Percentiles rank a stretch among this genome's conserved stretches.
phyloP scores from a whole-genome alignment of 495 filamentous ascomycete genomes.

The Viridothelium virens region DNA sequence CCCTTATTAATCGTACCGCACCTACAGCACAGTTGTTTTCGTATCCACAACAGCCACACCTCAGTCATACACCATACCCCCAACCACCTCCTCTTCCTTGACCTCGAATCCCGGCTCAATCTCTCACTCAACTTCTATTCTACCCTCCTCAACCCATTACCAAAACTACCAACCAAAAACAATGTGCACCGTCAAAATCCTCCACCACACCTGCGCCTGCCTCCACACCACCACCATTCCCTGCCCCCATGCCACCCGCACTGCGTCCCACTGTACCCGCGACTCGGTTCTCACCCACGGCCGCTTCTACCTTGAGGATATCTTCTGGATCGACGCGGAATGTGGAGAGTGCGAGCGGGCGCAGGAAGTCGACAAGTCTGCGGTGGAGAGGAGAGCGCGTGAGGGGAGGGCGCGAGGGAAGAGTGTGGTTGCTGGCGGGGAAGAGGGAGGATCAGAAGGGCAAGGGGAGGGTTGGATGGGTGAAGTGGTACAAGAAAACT shows the following conservation, averaged over 20 bases:
- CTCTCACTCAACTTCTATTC: no score
- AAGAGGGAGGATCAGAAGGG: not conserved
- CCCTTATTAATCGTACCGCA: no score
- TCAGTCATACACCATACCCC: no score
- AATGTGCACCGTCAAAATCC: not conserved
- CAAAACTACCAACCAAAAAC: not conserved
- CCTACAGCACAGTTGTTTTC: no score
- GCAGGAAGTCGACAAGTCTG: not conserved
- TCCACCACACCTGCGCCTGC: slow-evolving; percentile 1
- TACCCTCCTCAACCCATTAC: no score
- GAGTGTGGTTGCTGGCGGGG: not conserved
- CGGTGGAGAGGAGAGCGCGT: not conserved
- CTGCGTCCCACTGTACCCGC: not conserved
- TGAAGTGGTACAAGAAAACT: no score
- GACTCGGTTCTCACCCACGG: not conserved
- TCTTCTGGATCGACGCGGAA: not conserved
- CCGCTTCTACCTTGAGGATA: not conserved
- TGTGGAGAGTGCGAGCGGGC: not conserved
- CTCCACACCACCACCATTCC: not conserved
- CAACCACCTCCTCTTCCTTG: no score
- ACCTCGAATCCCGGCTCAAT: no score
- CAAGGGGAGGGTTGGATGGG: not conserved
- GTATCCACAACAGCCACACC: no score
- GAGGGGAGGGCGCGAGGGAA: not conserved
- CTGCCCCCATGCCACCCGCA: not conserved